Percentiles rank a stretch among this genome's conserved stretches.
Evolutionary conservation across 306 rosid genomes (phyloP).

Genomic region (Trichosanthes truncata): DNA sequence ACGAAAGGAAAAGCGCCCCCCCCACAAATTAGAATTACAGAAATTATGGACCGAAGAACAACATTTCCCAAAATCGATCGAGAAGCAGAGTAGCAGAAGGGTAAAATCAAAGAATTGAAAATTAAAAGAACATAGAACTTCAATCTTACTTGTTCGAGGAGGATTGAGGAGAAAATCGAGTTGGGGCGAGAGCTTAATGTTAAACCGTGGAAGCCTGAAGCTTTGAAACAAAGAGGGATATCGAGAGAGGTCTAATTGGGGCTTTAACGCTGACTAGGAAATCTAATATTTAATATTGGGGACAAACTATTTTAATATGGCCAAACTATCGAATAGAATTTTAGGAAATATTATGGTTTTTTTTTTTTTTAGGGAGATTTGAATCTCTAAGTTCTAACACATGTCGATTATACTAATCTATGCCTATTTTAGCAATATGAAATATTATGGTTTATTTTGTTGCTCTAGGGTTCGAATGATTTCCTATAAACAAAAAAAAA

Average conservation of each 20-base stretch:
- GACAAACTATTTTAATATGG: too few relatives aligned
- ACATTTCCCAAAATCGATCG: not conserved
- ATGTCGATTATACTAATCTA: too few relatives aligned
- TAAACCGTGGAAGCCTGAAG: not conserved
- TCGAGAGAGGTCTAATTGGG: not conserved
- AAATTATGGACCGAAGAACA: not conserved
- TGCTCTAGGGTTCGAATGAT: too few relatives aligned
- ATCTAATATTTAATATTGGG: too few relatives aligned
- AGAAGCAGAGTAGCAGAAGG: not conserved
- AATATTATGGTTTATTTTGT: too few relatives aligned
- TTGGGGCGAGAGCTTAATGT: not conserved
- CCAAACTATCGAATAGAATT: too few relatives aligned
- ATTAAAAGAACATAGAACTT: not conserved
- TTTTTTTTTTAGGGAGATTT: too few relatives aligned
- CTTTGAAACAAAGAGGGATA: not conserved
- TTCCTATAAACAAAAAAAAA: too few relatives aligned
- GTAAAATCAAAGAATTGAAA: not conserved
- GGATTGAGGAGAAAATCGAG: not conserved
- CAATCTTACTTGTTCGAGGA: not conserved
- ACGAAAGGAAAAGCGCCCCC: not conserved
- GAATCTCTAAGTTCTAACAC: too few relatives aligned
- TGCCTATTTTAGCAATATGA: too few relatives aligned
- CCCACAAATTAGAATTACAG: not conserved
- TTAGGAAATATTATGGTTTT: too few relatives aligned
- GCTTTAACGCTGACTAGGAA: too few relatives aligned